Conservation (phyloP, 352 stramenopile species). For the Halophytophthora batemanensis region DNA sequence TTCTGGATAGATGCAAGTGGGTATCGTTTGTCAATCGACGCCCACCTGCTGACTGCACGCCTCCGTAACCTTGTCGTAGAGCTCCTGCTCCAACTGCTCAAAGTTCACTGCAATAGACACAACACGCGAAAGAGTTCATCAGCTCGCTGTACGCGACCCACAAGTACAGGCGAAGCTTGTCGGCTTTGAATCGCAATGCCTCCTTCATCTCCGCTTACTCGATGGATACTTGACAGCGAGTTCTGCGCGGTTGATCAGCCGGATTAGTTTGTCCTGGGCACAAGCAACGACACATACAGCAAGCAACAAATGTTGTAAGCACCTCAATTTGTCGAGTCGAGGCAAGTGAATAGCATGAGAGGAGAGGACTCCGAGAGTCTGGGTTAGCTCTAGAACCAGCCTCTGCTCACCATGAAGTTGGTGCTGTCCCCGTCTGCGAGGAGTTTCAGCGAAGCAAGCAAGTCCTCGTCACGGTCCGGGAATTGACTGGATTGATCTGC, state of each 20-base stretch:
- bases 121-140: too few species aligned
- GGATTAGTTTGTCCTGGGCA: conserved; percentile 72
- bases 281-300: background rate
- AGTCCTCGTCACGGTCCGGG: conserved; percentile 76
- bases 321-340: background rate
- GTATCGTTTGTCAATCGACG: background rate
- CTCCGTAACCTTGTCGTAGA: conserved; percentile 65
- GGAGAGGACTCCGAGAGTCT: background rate
- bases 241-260: conserved; percentile 82
- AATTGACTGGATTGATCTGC: conserved; percentile 83
- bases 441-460: conserved; percentile 63
- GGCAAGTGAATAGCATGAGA: too few species aligned
- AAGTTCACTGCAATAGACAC: conserved; percentile 56
- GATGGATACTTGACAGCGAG: conserved; percentile 73
- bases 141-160: too few species aligned
- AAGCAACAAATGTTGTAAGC: background rate
- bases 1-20: background rate
- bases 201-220: conserved; percentile 24
- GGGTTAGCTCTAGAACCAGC: background rate
- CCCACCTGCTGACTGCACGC: conserved; percentile 57
- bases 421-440: conserved; percentile 70
- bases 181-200: too few species aligned
- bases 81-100: conserved; percentile 78
- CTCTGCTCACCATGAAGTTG: conserved; percentile 57
- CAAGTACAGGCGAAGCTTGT: too few species aligned